phyloP scores from a whole-genome alignment of 805 yeast genomes.

The Danielozyma ontarioensis region DNA sequence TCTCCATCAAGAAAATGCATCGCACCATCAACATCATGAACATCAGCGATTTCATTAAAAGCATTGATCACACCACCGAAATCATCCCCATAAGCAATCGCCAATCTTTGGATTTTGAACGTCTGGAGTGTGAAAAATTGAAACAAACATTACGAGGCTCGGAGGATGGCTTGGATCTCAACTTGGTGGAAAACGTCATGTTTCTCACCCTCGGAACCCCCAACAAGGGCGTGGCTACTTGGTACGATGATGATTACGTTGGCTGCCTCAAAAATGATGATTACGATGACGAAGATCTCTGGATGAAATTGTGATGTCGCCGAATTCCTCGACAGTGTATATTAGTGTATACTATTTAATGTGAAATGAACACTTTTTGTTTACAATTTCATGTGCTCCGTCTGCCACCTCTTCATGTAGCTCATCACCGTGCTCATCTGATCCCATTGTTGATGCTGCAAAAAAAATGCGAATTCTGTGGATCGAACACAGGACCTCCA shows the following conservation, averaged over 20 bases:
- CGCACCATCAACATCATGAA: constrained; percentile 9
- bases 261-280: background rate
- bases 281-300: background rate
- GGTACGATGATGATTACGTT: background rate
- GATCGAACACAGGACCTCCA: constrained; percentile 89
- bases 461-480: constrained; percentile 59
- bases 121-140: constrained; percentile 3
- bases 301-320: too few species aligned
- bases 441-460: background rate
- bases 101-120: constrained; percentile 9
- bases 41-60: constrained; percentile 5
- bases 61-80: constrained; percentile 1
- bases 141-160: constrained; percentile 1
- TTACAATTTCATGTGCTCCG: too few species aligned
- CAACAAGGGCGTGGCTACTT: background rate
- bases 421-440: too few species aligned
- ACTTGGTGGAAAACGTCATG: constrained; percentile 11
- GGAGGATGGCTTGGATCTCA: constrained; percentile 4
- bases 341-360: too few species aligned
- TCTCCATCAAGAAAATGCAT: constrained; percentile 4
- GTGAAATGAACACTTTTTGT: too few species aligned
- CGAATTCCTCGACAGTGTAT: too few species aligned
- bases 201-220: constrained; percentile 6
- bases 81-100: constrained; percentile 11
- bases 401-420: too few species aligned